phyloP scores from a whole-genome alignment of 2,329 filamentous ascomycete genomes.

The Pseudogymnoascus sp. region DNA sequence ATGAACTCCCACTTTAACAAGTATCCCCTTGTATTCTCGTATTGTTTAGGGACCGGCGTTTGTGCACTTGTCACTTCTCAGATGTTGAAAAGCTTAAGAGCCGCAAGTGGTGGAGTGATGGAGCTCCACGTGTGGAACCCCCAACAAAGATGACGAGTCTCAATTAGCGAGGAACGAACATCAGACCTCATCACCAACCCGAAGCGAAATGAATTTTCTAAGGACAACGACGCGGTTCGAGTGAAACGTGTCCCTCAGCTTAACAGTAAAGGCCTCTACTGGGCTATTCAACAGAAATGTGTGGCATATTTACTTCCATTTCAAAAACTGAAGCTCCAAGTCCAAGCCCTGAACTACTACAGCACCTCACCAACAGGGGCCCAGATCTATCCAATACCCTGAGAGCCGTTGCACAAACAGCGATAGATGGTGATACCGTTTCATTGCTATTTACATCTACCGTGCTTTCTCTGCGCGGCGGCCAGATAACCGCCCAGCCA shows the following conservation, averaged over 20 bases:
- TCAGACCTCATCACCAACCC: not conserved
- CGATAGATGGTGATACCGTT: constrained; percentile 25
- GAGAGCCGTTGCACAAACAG: not conserved
- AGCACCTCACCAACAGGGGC: constrained; percentile 45
- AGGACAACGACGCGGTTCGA: not conserved
- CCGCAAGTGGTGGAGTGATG: constrained; percentile 3
- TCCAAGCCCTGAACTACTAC: constrained; percentile 31
- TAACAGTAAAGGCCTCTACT: not conserved
- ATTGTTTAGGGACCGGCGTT: not conserved
- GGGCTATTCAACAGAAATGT: constrained; percentile 37
- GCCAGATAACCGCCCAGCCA: constrained; percentile 63
- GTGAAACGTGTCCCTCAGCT: not conserved
- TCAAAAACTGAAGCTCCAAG: constrained; percentile 28
- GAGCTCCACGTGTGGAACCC: not conserved
- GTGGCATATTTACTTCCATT: constrained; percentile 50
- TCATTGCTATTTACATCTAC: constrained; percentile 66
- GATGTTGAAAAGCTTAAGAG: not conserved
- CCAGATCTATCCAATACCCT: constrained; percentile 36
- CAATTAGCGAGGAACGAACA: constrained; percentile 6
- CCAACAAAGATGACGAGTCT: constrained; percentile 7
- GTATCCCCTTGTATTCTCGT: not conserved
- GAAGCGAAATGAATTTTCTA: not conserved
- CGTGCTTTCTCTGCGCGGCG: constrained; percentile 81
- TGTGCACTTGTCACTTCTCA: not conserved
- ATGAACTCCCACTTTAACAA: not conserved